Percentiles rank a stretch among this genome's conserved stretches.
phyloP scores from a whole-genome alignment of 2,329 filamentous ascomycete species.

The Apiospora sp. region DNA sequence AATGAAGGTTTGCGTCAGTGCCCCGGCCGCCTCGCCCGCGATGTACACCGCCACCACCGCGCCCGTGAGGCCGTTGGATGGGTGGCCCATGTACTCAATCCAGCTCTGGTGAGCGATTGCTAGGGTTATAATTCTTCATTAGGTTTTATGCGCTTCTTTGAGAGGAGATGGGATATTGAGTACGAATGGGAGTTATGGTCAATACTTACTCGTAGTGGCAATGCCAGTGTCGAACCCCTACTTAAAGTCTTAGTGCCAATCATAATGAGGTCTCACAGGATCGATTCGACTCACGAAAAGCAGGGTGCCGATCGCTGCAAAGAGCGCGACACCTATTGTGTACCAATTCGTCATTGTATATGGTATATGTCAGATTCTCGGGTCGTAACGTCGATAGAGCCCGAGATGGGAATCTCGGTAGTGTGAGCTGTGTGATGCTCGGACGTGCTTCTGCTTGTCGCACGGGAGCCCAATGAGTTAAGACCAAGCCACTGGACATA shows the following conservation, averaged over 20 bases:
- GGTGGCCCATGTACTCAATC: conserved; percentile 65
- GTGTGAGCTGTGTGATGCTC: not conserved
- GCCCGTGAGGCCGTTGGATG: conserved; percentile 62
- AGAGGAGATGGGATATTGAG: too few species aligned
- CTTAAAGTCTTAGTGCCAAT: not conserved
- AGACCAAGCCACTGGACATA: not conserved
- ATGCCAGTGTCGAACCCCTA: conserved; percentile 68
- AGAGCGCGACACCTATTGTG: conserved; percentile 59
- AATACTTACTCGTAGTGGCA: conserved; percentile 59
- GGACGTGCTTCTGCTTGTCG: not conserved
- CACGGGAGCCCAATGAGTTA: not conserved
- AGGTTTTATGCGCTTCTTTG: not conserved
- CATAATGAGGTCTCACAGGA: not conserved
- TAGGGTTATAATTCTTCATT: conserved; percentile 36
- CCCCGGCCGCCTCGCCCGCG: conserved; percentile 64
- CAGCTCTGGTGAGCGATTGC: conserved; percentile 67
- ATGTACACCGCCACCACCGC: conserved; percentile 65
- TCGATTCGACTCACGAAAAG: conserved; percentile 55
- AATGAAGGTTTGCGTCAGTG: conserved; percentile 59
- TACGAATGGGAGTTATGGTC: not conserved
- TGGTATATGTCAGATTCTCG: not conserved
- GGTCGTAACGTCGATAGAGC: not conserved
- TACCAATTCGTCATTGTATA: conserved; percentile 42
- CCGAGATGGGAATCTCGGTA: not conserved
- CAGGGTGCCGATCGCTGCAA: conserved; percentile 66